Conservation (phyloP, 768 basidiomycete species). For the Boletus vermiculosoides region DNA sequence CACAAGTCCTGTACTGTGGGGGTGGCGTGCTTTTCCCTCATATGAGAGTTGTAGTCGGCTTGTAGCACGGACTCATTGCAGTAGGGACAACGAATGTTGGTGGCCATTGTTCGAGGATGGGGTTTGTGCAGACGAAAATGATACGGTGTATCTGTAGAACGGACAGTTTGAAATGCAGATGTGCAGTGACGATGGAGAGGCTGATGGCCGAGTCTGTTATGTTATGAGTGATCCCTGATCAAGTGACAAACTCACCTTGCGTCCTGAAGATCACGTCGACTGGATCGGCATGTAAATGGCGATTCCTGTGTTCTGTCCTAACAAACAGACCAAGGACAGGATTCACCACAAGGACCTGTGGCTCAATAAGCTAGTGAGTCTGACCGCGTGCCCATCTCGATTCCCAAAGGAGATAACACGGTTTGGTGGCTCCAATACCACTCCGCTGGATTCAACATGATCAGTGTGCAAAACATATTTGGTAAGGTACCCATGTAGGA, state of each 20-base stretch:
- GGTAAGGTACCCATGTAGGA: not conserved
- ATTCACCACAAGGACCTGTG: not conserved
- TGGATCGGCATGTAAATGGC: not conserved
- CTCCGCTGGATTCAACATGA: too few species aligned
- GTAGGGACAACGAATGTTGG: constrained; percentile 10
- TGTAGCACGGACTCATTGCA: constrained; percentile 12
- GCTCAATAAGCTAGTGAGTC: not conserved
- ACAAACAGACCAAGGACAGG: not conserved
- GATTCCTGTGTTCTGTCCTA: not conserved
- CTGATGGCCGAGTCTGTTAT: not conserved
- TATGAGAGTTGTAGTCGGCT: constrained; percentile 10
- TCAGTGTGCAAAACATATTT: too few species aligned
- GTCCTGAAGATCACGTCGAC: not conserved
- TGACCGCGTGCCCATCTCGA: not conserved
- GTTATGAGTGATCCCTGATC: not conserved
- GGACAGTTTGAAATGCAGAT: not conserved
- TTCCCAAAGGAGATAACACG: constrained; percentile 7
- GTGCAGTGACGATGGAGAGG: not conserved
- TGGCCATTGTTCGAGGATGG: not conserved
- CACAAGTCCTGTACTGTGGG: constrained; percentile 9
- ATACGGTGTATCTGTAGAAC: not conserved
- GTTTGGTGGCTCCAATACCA: not conserved
- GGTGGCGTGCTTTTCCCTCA: constrained; percentile 8
- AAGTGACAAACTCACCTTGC: not conserved
- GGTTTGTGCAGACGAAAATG: not conserved